Evolutionary conservation across 2,329 filamentous ascomycete genomes (phyloP), one percentile per base, ranked within the genome.

Genomic region (Huntiella omanensis): DNA sequence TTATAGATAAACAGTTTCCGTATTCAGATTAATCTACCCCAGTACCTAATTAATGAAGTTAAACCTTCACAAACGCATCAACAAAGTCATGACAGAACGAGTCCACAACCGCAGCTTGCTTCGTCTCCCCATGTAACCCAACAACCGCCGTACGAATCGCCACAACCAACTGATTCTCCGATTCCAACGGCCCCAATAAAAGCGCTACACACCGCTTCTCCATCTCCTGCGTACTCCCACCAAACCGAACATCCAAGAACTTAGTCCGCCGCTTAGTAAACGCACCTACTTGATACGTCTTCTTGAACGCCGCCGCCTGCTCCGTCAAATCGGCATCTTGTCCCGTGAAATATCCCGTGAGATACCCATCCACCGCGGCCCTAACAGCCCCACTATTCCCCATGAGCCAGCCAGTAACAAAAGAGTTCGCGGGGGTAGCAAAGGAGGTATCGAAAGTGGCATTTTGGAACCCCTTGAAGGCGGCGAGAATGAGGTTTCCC

Each of bases 41-140:
- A 28, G 22, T 28, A 28, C 22, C 22, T 10, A 28, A 28, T 28
- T 28, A 28, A 28, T 7, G 8, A 28, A 28, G 22, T 7, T 11
- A 45, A 44, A 19, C 4, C 13, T 33, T 37, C 6, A 33, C 45
- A 41, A 50, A 38, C 10, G 32, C 43, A 13, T 43, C 34, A 32
- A 37, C 28, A 44, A 47, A 50, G 15, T 48, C 46, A 10, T 17
- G 40, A 40, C 46, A 48, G 40, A 48, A 48, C 8, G 35, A 38
- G 7, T 41, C 35, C 38, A 48, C 22, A 11, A 44, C 35, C 17
- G 22, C 35, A 13, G 33, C 33, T 5, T 48, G 35, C 15, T 17
- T 33, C 15, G 28, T 15, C 40, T 41, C 40, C 22, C 22, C 40
- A 13, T 43, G 33, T 15, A 43, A 34, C 15, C 32, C 32, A 5